phyloP scores from a whole-genome alignment of 1,284 basidiomycete genomes.

The Microbotryomycetes sp. region DNA sequence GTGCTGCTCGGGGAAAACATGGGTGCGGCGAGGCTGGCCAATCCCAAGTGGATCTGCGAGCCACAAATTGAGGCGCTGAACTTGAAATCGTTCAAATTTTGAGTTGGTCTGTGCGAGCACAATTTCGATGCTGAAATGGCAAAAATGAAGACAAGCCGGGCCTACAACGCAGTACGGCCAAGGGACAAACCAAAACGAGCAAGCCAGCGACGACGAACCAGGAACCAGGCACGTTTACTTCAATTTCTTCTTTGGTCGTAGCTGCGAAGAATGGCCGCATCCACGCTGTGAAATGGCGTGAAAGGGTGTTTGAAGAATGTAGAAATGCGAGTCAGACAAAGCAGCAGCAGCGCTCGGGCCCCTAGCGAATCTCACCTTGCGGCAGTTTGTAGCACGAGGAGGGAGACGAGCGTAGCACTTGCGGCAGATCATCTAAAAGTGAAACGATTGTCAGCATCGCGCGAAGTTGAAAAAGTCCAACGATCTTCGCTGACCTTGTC shows the following conservation, averaged over 20 bases:
- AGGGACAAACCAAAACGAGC: too few species aligned
- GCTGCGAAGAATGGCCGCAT: constrained; percentile 84
- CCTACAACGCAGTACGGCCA: too few species aligned
- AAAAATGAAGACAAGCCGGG: too few species aligned
- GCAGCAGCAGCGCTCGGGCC: constrained; percentile 37
- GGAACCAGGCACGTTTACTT: too few species aligned
- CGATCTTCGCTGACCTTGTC: constrained; percentile 55
- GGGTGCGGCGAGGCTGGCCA: too few species aligned
- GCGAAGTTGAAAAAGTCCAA: constrained; percentile 1
- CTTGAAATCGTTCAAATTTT: too few species aligned
- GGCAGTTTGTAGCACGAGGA: constrained; percentile 98
- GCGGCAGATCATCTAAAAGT: constrained; percentile 76
- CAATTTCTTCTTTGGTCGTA: constrained; percentile 95
- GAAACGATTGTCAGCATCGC: background rate
- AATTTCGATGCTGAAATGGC: too few species aligned
- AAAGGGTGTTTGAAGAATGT: background rate
- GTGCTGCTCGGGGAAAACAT: too few species aligned
- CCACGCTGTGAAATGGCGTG: background rate
- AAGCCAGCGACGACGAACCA: too few species aligned
- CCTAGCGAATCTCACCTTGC: constrained; percentile 52
- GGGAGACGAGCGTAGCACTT: constrained; percentile 99
- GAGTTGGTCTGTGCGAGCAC: too few species aligned
- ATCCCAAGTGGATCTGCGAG: too few species aligned
- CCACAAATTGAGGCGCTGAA: too few species aligned
- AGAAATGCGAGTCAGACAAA: constrained; percentile 39